Percentiles rank a stretch among this genome's conserved stretches.
phyloP scores from a whole-genome alignment of 441 rosid genomes.

The Adansonia madagascariensis region DNA sequence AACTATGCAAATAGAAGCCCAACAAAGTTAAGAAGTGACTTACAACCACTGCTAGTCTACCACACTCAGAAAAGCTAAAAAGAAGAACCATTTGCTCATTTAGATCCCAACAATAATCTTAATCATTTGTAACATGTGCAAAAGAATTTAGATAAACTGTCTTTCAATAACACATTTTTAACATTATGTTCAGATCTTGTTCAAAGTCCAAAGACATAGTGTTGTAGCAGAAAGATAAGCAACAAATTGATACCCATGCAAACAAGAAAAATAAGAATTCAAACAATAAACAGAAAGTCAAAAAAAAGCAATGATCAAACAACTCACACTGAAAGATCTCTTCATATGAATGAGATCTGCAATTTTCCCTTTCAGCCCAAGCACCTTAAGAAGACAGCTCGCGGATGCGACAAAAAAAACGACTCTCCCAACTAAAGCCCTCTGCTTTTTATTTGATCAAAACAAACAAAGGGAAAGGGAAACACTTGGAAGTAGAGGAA shows the following conservation, averaged over 20 bases:
- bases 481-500: conserved; percentile 35
- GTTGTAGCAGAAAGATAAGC: conserved; percentile 18
- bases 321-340: conserved; percentile 77
- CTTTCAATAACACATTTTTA: conserved; percentile 8
- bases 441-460: conserved; percentile 12
- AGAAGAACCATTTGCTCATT: not conserved
- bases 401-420: conserved; percentile 10
- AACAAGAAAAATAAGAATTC: conserved; percentile 19
- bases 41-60: not conserved
- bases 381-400: conserved; percentile 29
- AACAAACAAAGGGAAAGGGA: conserved; percentile 13
- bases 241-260: conserved; percentile 16
- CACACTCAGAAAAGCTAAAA: conserved; percentile 12
- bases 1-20: conserved; percentile 26
- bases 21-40: too few relatives aligned
- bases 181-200: conserved; percentile 29
- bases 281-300: conserved; percentile 9
- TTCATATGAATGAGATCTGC: conserved; percentile 82
- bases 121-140: not conserved
- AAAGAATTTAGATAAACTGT: conserved; percentile 25
- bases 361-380: conserved; percentile 40
- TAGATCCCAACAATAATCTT: conserved; percentile 34
- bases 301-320: conserved; percentile 25
- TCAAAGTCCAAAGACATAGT: conserved; percentile 15
- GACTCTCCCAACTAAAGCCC: conserved; percentile 35